Evolutionary conservation across 371 early-diverging fungal genomes (phyloP).

Genomic region (Dichotomocladium elegans): DNA sequence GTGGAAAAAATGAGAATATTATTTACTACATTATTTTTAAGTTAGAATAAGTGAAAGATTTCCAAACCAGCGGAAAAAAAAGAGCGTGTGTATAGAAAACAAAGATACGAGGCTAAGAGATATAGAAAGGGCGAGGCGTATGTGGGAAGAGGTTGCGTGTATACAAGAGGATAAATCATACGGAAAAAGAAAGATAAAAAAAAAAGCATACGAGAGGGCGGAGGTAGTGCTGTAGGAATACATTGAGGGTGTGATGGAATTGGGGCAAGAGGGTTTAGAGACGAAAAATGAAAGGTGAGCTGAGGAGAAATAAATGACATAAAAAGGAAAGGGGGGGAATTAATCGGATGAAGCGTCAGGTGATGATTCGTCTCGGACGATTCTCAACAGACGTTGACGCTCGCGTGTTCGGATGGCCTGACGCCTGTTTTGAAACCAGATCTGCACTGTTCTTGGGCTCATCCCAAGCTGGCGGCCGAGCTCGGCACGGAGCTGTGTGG

Average conservation of each 20-base stretch:
- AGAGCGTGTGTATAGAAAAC: too few relatives aligned
- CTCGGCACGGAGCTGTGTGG: slow-evolving; percentile 76
- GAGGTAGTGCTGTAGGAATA: not conserved
- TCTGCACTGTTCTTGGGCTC: slow-evolving; percentile 82
- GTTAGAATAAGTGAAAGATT: not conserved
- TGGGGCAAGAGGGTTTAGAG: too few relatives aligned
- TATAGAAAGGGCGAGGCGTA: not conserved
- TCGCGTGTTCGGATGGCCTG: slow-evolving; percentile 60
- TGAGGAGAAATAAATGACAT: too few relatives aligned
- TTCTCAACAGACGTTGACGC: slow-evolving; percentile 36
- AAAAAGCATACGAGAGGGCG: slow-evolving; percentile 7
- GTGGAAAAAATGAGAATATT: not conserved
- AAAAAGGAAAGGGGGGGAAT: not conserved
- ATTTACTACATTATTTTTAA: not conserved
- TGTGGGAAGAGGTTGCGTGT: not conserved
- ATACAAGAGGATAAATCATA: not conserved
- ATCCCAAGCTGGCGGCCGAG: slow-evolving; percentile 86
- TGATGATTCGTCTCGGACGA: slow-evolving; percentile 7
- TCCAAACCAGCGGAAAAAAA: slow-evolving; percentile 6
- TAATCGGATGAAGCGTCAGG: not conserved
- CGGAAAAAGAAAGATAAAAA: not conserved
- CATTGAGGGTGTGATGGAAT: not conserved
- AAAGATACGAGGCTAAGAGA: too few relatives aligned
- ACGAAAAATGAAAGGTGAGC: not conserved
- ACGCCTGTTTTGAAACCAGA: slow-evolving; percentile 96